These are phyloP conservation scores for Rubroshorea leprosula DNA, from an alignment of 345 rosid species.

Conservation along the genomic window DNA sequence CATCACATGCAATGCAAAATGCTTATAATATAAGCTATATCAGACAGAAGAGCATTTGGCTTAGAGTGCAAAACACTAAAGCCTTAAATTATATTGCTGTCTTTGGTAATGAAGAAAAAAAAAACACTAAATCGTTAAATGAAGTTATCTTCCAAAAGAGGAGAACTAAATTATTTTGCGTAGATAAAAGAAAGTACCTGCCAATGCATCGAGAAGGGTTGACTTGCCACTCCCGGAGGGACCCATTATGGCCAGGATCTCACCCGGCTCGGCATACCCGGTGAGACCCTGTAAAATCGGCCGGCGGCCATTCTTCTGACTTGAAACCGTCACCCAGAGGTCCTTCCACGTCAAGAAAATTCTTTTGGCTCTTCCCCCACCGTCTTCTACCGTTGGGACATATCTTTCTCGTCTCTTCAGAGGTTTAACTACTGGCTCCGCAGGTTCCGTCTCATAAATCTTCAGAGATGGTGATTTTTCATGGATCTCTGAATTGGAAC, in stretches of 20 bases:
- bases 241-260: constrained; percentile 45
- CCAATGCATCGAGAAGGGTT: constrained; percentile 44
- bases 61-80: too few relatives aligned
- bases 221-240: constrained; percentile 56
- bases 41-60: too few relatives aligned
- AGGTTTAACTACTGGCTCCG: neutral
- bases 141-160: too few relatives aligned
- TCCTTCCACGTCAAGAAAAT: constrained; percentile 44
- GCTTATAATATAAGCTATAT: too few relatives aligned
- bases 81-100: too few relatives aligned
- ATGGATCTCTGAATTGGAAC: too few relatives aligned
- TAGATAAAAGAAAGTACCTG: constrained; percentile 20
- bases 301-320: constrained; percentile 16
- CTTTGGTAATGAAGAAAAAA: too few relatives aligned
- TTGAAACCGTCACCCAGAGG: constrained; percentile 29
- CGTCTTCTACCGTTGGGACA: neutral
- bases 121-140: too few relatives aligned
- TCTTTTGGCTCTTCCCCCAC: neutral
- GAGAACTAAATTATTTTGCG: too few relatives aligned
- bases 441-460: too few relatives aligned
- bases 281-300: constrained; percentile 29
- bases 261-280: constrained; percentile 38
- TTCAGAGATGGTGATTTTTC: neutral
- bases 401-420: too few relatives aligned
- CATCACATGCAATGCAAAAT: too few relatives aligned